phyloP scores from a whole-genome alignment of 2,329 filamentous ascomycete genomes.

The Penicillium sp. region DNA sequence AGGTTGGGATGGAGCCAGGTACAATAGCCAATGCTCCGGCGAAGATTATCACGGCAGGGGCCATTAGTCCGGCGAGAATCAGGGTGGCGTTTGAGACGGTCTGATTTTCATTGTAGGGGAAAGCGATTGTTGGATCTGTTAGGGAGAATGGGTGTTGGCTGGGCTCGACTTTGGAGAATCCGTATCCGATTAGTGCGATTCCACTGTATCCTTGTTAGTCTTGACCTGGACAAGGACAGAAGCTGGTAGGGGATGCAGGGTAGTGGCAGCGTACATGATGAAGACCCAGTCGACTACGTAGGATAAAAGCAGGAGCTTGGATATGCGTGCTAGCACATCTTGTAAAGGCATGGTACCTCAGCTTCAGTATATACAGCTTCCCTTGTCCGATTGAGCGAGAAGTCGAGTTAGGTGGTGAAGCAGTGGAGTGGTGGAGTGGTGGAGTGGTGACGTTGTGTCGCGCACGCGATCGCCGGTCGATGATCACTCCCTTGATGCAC shows the following conservation, averaged over 20 bases:
- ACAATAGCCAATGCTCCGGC: constrained; percentile 71
- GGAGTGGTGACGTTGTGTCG: not conserved
- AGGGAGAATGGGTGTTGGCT: constrained; percentile 74
- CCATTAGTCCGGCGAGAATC: constrained; percentile 64
- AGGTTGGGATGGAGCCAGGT: constrained; percentile 68
- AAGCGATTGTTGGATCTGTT: constrained; percentile 77
- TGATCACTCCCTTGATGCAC: no score
- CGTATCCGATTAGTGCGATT: constrained; percentile 63
- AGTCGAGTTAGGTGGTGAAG: no score
- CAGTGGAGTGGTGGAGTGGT: no score
- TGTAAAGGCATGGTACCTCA: not conserved
- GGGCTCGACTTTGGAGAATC: constrained; percentile 64
- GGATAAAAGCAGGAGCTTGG: constrained; percentile 62
- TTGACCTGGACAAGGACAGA: no score
- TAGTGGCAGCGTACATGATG: constrained; percentile 59
- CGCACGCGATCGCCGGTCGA: not conserved
- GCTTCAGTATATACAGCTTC: not conserved
- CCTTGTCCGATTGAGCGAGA: not conserved
- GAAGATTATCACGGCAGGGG: constrained; percentile 71
- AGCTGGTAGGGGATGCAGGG: no score
- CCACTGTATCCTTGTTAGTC: constrained; percentile 43
- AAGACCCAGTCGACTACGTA: constrained; percentile 78
- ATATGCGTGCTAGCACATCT: constrained; percentile 30
- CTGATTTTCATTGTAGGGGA: constrained; percentile 71
- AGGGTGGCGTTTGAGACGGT: constrained; percentile 72